Conservation (phyloP, 2,329 filamentous ascomycete species). For the Pezizomycotina sp. region DNA sequence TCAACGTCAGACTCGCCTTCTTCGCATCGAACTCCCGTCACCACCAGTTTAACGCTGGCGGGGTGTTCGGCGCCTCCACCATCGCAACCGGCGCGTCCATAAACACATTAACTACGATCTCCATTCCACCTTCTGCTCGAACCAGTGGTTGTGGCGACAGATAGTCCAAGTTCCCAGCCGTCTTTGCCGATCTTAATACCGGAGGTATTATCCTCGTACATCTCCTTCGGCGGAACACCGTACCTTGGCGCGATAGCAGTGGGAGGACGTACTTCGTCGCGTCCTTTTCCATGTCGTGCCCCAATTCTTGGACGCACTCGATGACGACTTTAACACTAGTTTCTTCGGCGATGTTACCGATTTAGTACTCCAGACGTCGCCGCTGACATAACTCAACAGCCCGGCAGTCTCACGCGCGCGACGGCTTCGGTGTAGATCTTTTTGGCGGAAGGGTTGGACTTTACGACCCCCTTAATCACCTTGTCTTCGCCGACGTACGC, state of each 20-base stretch:
- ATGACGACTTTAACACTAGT: constrained; percentile 40
- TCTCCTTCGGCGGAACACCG: constrained; percentile 33
- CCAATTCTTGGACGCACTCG: constrained; percentile 52
- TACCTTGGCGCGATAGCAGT: constrained; percentile 52
- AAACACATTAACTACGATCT: constrained; percentile 43
- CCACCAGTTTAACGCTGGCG: constrained; percentile 47
- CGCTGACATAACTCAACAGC: constrained; percentile 44
- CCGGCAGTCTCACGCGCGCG: constrained; percentile 42
- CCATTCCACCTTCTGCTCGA: constrained; percentile 31
- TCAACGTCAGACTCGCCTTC: constrained; percentile 46
- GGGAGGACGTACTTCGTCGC: constrained; percentile 54
- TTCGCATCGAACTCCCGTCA: constrained; percentile 34
- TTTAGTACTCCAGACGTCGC: constrained; percentile 52
- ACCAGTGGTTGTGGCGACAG: constrained; percentile 11
- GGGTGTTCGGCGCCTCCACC: constrained; percentile 50
- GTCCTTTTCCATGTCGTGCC: constrained; percentile 52
- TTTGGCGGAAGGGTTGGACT: constrained; percentile 47
- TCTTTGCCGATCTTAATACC: constrained; percentile 8
- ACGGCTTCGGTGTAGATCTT: constrained; percentile 44
- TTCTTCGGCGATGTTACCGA: constrained; percentile 49
- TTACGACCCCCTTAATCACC: constrained; percentile 47
- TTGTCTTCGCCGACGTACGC: constrained; percentile 44
- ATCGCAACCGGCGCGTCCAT: constrained; percentile 39
- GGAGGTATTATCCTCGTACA: constrained; percentile 22
- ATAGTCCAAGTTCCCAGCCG: constrained; percentile 3